Conservation (phyloP, 139 green algal genomes). For the Chlamydomonas incerta region DNA sequence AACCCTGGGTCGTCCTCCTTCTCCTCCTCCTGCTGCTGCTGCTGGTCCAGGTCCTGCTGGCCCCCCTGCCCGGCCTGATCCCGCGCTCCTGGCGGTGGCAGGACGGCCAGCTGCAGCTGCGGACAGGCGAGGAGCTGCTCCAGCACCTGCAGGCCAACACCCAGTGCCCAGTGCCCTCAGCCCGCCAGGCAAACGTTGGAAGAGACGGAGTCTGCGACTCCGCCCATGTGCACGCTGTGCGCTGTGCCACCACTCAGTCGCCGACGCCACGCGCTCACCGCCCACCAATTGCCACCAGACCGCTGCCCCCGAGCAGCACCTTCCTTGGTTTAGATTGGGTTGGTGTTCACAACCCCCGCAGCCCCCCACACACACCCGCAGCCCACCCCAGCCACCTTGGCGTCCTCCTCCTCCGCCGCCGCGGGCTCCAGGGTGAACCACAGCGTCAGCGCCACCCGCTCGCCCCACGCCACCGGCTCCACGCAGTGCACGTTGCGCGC, state of each 20-base stretch:
- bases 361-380: background rate
- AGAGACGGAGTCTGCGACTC: too few species aligned
- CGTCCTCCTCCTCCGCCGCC: slow-evolving; percentile 51
- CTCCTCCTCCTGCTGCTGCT: background rate
- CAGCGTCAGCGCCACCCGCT: slow-evolving; percentile 49
- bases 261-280: too few species aligned
- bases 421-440: slow-evolving; percentile 45
- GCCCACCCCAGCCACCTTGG: background rate
- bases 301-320: too few species aligned
- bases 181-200: background rate
- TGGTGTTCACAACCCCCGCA: background rate
- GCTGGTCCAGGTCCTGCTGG: too few species aligned
- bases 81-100: background rate
- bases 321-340: too few species aligned
- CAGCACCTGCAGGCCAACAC: background rate
- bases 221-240: too few species aligned
- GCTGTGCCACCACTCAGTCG: too few species aligned
- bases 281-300: too few species aligned
- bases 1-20: background rate
- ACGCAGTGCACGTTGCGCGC: slow-evolving; percentile 50
- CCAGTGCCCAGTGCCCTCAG: background rate
- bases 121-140: background rate
- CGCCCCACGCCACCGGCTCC: slow-evolving; percentile 39
- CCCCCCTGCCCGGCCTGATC: too few species aligned
- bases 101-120: background rate